These are phyloP conservation scores for Mallotus japonicus DNA, from an alignment of 441 rosid genomes.

Conservation along the genomic window DNA sequence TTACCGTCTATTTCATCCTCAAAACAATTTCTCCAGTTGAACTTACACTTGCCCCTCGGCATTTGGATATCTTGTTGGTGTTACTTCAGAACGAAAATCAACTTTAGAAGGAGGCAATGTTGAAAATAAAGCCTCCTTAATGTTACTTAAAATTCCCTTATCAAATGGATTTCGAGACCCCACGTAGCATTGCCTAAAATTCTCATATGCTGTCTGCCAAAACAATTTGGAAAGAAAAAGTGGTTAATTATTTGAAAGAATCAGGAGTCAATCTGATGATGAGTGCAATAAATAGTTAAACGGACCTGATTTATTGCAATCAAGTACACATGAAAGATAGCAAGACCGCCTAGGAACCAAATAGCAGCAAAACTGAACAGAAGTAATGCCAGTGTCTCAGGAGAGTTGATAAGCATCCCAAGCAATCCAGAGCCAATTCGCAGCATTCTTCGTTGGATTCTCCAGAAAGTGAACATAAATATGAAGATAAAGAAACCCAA, in stretches of 20 bases:
- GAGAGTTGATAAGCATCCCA: constrained; percentile 28
- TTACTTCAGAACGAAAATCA: constrained; percentile 44
- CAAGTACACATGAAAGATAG: constrained; percentile 39
- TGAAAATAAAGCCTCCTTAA: constrained; percentile 36
- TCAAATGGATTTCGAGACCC: constrained; percentile 38
- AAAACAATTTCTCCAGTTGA: too few species aligned
- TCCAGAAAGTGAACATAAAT: constrained; percentile 39
- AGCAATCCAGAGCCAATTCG: constrained; percentile 23
- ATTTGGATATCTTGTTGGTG: constrained; percentile 6
- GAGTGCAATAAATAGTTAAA: background rate
- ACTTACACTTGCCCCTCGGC: background rate
- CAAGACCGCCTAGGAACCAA: constrained; percentile 44
- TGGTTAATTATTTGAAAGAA: background rate
- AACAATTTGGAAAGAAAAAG: background rate
- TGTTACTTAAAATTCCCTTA: constrained; percentile 35
- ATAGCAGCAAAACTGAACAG: constrained; percentile 38
- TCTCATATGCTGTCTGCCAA: constrained; percentile 50
- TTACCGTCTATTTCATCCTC: too few species aligned
- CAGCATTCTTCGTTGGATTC: constrained; percentile 31
- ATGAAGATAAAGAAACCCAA: constrained; percentile 39
- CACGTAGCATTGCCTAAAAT: constrained; percentile 29
- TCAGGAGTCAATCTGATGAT: background rate
- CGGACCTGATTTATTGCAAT: constrained; percentile 48
- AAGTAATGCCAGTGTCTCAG: constrained; percentile 35
- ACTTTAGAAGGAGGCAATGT: constrained; percentile 39